Conservation (phyloP, 2,329 filamentous ascomycete genomes). For the Diaporthe citrichinensis region DNA sequence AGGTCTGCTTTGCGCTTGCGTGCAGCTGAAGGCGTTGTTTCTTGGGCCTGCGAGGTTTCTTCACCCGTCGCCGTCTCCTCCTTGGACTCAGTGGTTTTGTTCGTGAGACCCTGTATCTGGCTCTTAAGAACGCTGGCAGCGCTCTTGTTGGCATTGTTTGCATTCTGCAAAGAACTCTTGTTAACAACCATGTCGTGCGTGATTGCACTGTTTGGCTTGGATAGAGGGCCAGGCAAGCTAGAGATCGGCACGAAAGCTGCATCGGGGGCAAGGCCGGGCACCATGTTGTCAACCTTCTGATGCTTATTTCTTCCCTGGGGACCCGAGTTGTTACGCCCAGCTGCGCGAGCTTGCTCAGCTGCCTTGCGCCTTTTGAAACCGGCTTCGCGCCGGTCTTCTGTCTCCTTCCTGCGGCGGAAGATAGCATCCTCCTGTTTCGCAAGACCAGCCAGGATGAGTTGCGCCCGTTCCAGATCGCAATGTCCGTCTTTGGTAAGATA, state of each 20-base stretch:
- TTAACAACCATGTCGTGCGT: constrained; percentile 94
- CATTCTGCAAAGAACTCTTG: constrained; percentile 73
- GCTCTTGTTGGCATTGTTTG: constrained; percentile 91
- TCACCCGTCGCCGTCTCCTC: constrained; percentile 37
- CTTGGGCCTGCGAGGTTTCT: constrained; percentile 47
- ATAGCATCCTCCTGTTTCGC: constrained; percentile 95
- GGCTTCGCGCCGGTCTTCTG: constrained; percentile 86
- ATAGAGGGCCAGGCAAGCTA: constrained; percentile 66
- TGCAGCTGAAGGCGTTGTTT: constrained; percentile 64
- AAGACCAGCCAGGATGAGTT: constrained; percentile 88
- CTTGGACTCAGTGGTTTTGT: constrained; percentile 41
- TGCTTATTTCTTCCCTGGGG: constrained; percentile 41
- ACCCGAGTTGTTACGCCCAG: constrained; percentile 54
- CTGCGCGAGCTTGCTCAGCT: constrained; percentile 65
- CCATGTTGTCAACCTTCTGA: constrained; percentile 41
- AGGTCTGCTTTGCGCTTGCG: constrained; percentile 85
- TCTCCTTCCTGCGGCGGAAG: constrained; percentile 88
- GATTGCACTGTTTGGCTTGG: constrained; percentile 63
- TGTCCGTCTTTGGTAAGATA: constrained; percentile 97
- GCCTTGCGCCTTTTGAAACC: constrained; percentile 84
- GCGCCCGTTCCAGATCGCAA: constrained; percentile 88
- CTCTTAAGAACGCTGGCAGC: constrained; percentile 91
- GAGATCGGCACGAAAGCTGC: constrained; percentile 55
- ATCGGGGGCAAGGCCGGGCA: constrained; percentile 42
- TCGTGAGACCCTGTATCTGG: constrained; percentile 71